Evolutionary conservation across 2,329 filamentous ascomycete genomes (phyloP).

Genomic region (Westerdykella aurantiaca): DNA sequence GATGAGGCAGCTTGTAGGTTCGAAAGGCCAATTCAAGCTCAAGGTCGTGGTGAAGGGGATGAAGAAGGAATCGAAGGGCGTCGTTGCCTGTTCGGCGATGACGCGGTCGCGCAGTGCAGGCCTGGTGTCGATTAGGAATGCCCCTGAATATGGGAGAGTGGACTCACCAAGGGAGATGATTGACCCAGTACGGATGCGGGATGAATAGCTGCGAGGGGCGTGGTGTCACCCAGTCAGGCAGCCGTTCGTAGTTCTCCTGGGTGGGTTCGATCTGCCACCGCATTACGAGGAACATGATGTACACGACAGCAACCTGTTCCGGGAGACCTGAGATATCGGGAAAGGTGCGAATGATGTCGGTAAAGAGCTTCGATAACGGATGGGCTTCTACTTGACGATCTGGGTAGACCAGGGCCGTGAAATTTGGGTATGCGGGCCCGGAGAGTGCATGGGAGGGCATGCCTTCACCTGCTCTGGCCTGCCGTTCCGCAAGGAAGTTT

Average conservation of each 20-base stretch:
- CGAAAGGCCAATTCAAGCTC: constrained; percentile 79
- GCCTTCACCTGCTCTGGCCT: constrained; percentile 55
- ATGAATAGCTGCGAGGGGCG: constrained; percentile 59
- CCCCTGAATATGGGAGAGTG: background rate
- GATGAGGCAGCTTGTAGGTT: constrained; percentile 62
- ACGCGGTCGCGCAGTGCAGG: constrained; percentile 68
- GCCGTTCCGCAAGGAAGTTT: constrained; percentile 67
- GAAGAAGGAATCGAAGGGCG: constrained; percentile 75
- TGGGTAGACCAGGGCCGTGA: constrained; percentile 72
- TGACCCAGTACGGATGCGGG: constrained; percentile 74
- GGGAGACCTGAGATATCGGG: constrained; percentile 72
- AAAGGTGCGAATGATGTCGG: constrained; percentile 78
- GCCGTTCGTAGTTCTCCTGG: constrained; percentile 68
- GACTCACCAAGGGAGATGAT: constrained; percentile 65
- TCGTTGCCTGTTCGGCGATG: constrained; percentile 49
- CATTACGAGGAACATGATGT: constrained; percentile 82
- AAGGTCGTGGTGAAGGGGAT: constrained; percentile 73
- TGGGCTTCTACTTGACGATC: constrained; percentile 58
- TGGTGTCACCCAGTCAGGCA: constrained; percentile 69
- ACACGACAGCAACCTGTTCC: constrained; percentile 75
- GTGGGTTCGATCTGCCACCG: constrained; percentile 76
- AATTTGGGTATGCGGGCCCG: constrained; percentile 73
- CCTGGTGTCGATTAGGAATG: constrained; percentile 23
- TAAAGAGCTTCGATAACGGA: constrained; percentile 77
- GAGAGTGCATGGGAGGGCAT: constrained; percentile 60